Percentiles rank a stretch among this genome's conserved stretches.
phyloP scores from a whole-genome alignment of 1,139 yeast species.

The Lodderomyces theae region DNA sequence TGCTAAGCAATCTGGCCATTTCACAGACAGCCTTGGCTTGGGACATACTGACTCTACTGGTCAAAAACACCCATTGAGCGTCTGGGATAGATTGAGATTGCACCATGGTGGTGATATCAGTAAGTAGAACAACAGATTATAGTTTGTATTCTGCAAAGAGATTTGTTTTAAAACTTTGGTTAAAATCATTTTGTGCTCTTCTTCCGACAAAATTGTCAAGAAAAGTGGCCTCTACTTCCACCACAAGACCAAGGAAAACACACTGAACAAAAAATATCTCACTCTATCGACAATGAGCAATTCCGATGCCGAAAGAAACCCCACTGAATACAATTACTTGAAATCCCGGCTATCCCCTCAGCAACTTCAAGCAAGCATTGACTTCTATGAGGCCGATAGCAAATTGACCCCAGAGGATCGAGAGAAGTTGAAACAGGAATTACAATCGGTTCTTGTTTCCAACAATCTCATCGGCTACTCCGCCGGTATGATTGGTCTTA shows the following conservation, averaged over 20 bases:
- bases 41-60: conserved; percentile 13
- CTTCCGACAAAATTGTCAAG: too few species aligned
- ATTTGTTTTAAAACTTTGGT: too few species aligned
- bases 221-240: too few species aligned
- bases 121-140: background rate
- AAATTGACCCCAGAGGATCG: conserved; percentile 33
- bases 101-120: conserved; percentile 27
- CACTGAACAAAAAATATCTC: background rate
- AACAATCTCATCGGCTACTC: conserved; percentile 28
- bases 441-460: conserved; percentile 24
- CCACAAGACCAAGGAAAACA: too few species aligned
- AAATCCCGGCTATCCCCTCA: conserved; percentile 21
- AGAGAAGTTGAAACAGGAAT: conserved; percentile 29
- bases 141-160: background rate
- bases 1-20: conserved; percentile 22
- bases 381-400: conserved; percentile 45
- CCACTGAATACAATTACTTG: background rate
- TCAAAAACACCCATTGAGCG: conserved; percentile 16
- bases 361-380: conserved; percentile 33
- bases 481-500: conserved; percentile 23
- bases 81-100: conserved; percentile 34
- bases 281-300: background rate
- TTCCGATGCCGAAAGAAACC: background rate
- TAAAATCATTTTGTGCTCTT: too few species aligned
- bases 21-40: conserved; percentile 8